phyloP scores from a whole-genome alignment of 2,329 filamentous ascomycete genomes.

The Venturia pyrina region DNA sequence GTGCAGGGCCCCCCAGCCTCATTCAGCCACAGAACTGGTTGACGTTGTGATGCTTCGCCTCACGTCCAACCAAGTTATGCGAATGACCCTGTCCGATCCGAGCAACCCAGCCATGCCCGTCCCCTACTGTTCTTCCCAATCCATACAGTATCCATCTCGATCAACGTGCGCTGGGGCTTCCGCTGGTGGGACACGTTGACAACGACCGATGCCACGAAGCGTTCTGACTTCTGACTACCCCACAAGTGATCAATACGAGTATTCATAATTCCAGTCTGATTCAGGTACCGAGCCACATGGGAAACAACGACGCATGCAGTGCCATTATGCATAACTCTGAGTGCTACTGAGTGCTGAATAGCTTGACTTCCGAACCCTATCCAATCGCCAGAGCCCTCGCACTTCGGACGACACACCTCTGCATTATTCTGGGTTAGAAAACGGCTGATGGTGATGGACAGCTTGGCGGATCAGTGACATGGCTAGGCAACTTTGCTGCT shows the following conservation, averaged over 20 bases:
- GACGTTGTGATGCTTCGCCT: not conserved
- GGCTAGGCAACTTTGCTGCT: not conserved
- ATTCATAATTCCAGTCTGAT: not conserved
- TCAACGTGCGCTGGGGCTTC: not conserved
- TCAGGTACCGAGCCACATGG: constrained; percentile 5
- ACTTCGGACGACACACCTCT: too few species aligned
- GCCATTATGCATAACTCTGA: not conserved
- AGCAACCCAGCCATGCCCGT: not conserved
- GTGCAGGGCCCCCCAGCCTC: not conserved
- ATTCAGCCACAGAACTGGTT: not conserved
- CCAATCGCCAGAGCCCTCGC: too few species aligned
- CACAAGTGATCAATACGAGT: not conserved
- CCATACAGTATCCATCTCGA: not conserved
- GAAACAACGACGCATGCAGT: not conserved
- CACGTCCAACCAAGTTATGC: not conserved
- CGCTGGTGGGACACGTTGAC: not conserved
- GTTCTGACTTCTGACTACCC: not conserved
- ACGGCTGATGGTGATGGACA: not conserved
- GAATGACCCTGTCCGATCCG: not conserved
- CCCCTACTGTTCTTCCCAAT: not conserved
- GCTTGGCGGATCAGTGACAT: not conserved
- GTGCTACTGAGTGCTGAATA: not conserved
- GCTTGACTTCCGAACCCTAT: not conserved
- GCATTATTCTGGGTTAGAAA: too few species aligned
- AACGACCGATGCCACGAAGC: not conserved